Evolutionary conservation across 495 filamentous ascomycete genomes (phyloP), one percentile per base, ranked within the genome.

Genomic region (Lophium mytilinum): DNA sequence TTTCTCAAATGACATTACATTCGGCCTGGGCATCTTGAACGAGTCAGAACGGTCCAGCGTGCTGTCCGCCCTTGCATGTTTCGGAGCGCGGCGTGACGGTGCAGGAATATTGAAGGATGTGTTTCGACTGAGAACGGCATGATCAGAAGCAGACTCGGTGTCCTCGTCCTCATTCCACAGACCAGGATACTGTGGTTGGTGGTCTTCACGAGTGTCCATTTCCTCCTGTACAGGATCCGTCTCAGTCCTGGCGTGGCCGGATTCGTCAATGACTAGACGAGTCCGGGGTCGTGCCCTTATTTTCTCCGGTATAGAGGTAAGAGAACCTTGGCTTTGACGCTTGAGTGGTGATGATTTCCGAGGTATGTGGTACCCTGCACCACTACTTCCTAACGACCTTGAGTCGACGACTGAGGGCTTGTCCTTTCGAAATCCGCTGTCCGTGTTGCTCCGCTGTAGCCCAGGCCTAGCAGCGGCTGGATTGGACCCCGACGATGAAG

Each of bases 191-290:
- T 64, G 63, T 6, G 57, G 52, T 50, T 67, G 50, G 4, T 64
- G 57, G 17, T 69, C 63, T 35, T 61, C 63, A 4, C 45, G 51
- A 4, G 52, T 14, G 5, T 63, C 56, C 48, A 66, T 59, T 51
- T 70, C 68, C 1, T 65, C 61, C 3, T 65, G 59, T 0, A 56
- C 53, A 24, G 55, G 53, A 30, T 49, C 56, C 9, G 68, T 72
- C 57, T 73, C 71, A 0, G 71, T 73, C 1, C 70, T 62, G 9
- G 71, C 71, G 18, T 61, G 56, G 11, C 71, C 71, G 50, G 58
- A 64, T 50, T 72, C 66, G 57, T 72, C 71, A 39, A 73, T 64
- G 35, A 71, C 61, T 52, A 72, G 67, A 8, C 68, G 65, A 14
- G 67, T 67, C 37, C 58, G 53, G 9, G 65, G 62, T 21, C 62